Evolutionary conservation across 2,329 filamentous ascomycete species (phyloP).

Genomic region (Cordyceps fumosorosea): DNA sequence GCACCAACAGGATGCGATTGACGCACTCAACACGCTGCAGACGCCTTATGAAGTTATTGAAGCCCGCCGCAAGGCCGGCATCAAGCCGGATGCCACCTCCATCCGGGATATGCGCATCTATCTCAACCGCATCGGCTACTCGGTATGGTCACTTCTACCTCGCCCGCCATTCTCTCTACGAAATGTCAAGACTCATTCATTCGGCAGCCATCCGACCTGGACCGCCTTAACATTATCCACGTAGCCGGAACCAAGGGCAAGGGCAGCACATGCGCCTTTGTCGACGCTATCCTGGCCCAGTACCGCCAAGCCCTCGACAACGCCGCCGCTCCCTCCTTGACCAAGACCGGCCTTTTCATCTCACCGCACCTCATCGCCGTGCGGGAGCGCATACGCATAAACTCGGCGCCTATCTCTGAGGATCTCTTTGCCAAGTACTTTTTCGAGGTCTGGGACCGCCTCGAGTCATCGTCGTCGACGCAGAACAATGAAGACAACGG

Average conservation of each 20-base stretch:
- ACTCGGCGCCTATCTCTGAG: constrained; percentile 51
- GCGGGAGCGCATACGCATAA: constrained; percentile 59
- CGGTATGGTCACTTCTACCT: constrained; percentile 30
- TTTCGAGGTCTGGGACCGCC: constrained; percentile 59
- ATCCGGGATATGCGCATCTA: constrained; percentile 77
- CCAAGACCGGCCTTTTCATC: constrained; percentile 57
- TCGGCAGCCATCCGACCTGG: constrained; percentile 39
- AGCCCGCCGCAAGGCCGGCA: constrained; percentile 67
- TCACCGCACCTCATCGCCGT: constrained; percentile 63
- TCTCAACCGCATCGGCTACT: constrained; percentile 70
- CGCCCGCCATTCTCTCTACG: background rate
- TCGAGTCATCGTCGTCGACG: constrained; percentile 30
- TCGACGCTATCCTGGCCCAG: constrained; percentile 53
- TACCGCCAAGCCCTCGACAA: constrained; percentile 32
- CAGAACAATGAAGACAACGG: background rate
- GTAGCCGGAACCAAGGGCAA: constrained; percentile 74
- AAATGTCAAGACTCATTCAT: background rate
- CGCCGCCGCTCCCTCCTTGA: constrained; percentile 21
- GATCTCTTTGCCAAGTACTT: constrained; percentile 58
- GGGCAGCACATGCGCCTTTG: constrained; percentile 64
- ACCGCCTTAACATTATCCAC: constrained; percentile 60
- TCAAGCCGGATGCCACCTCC: constrained; percentile 60
- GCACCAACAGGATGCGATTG: constrained; percentile 65
- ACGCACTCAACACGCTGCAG: constrained; percentile 82
- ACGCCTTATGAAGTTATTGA: constrained; percentile 79